These are phyloP conservation scores for Stachybotrys elegans DNA, from an alignment of 2,329 filamentous ascomycete species.

Conservation along the genomic window DNA sequence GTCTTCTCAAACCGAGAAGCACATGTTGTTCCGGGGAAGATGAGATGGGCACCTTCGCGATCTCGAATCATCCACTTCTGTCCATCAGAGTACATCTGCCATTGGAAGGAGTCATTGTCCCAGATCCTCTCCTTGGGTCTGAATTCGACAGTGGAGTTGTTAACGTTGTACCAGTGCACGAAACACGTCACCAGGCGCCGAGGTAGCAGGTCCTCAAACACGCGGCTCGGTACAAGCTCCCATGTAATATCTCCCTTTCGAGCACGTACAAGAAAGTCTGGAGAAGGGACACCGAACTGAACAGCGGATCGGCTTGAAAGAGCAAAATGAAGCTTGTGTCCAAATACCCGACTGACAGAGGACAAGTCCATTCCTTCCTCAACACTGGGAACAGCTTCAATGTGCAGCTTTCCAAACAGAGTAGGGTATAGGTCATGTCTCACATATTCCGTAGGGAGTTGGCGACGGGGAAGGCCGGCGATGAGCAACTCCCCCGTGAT, in stretches of 20 bases:
- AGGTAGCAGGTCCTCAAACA: slow-evolving; percentile 27
- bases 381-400: slow-evolving; percentile 39
- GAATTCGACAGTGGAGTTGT: slow-evolving; percentile 23
- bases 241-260: slow-evolving; percentile 3
- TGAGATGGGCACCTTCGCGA: not conserved
- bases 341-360: slow-evolving; percentile 22
- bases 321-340: slow-evolving; percentile 30
- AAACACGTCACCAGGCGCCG: slow-evolving; percentile 31
- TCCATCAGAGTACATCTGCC: too few relatives aligned
- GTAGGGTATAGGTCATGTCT: slow-evolving; percentile 29
- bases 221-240: slow-evolving; percentile 25
- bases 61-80: too few relatives aligned
- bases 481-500: slow-evolving; percentile 48
- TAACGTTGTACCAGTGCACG: slow-evolving; percentile 40
- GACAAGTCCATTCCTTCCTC: slow-evolving; percentile 35
- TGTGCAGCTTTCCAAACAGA: slow-evolving; percentile 35
- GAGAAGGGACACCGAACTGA: not conserved
- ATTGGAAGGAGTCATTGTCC: slow-evolving; percentile 13
- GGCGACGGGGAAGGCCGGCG: slow-evolving; percentile 41
- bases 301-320: not conserved
- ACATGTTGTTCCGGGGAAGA: not conserved
- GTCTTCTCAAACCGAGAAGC: not conserved
- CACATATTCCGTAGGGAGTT: slow-evolving; percentile 41
- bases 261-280: slow-evolving; percentile 22
- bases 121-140: slow-evolving; percentile 20